Percentiles rank a stretch among this genome's conserved stretches.
These are phyloP conservation scores for Podaxis sp. DNA, from an alignment of 768 basidiomycete genomes.

Conservation along the genomic window DNA sequence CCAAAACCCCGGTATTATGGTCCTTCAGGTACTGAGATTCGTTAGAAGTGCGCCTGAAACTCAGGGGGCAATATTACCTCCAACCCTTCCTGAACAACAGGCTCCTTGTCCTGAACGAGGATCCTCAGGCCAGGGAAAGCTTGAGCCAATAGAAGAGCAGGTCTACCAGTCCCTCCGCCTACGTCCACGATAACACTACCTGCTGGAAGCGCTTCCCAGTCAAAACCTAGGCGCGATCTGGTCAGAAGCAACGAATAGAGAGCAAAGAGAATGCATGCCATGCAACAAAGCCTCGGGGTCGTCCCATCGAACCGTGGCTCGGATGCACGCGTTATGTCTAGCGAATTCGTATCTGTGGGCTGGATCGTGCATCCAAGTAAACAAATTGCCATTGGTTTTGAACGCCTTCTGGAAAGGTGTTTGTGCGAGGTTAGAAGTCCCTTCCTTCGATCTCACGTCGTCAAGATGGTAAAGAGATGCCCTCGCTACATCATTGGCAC, in stretches of 20 bases:
- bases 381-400: not conserved
- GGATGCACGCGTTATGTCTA: constrained; percentile 12
- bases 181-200: constrained; percentile 65
- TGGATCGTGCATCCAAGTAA: constrained; percentile 14
- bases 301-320: constrained; percentile 9
- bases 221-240: constrained; percentile 44
- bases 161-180: constrained; percentile 67
- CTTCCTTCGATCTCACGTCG: not conserved
- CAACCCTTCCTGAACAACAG: constrained; percentile 58
- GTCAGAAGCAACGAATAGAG: not conserved
- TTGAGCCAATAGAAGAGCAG: constrained; percentile 36
- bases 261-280: not conserved
- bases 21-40: constrained; percentile 50
- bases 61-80: constrained; percentile 12
- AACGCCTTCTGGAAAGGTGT: constrained; percentile 12
- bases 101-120: constrained; percentile 58
- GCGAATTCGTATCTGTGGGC: constrained; percentile 7
- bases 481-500: constrained; percentile 6
- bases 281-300: constrained; percentile 1
- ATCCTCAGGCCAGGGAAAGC: constrained; percentile 43
- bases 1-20: constrained; percentile 54
- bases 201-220: constrained; percentile 54
- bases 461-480: constrained; percentile 13
- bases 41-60: constrained; percentile 43
- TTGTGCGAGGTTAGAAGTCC: not conserved